These are phyloP conservation scores for Penicillium lividum DNA, from an alignment of 495 filamentous ascomycete genomes.

Conservation along the genomic window DNA sequence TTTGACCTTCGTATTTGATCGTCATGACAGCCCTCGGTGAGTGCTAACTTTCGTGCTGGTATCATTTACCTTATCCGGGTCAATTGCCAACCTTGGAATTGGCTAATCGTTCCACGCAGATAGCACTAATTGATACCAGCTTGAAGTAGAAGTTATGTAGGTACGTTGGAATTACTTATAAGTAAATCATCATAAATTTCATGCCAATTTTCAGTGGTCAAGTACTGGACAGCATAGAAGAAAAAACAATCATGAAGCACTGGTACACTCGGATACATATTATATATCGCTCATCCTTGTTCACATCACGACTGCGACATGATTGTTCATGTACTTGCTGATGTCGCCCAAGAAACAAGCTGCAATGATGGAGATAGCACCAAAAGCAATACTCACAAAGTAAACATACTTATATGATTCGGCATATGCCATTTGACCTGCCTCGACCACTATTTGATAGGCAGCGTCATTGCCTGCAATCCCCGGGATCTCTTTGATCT, in stretches of 20 bases:
- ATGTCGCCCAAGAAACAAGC: conserved; percentile 66
- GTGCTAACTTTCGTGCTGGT: no score
- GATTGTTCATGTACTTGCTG: conserved; percentile 65
- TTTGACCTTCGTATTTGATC: no score
- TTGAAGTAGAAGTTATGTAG: no score
- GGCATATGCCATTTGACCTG: conserved; percentile 63
- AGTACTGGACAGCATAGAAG: neutral
- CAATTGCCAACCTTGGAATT: no score
- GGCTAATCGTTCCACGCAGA: no score
- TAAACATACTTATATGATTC: conserved; percentile 69
- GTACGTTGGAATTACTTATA: no score
- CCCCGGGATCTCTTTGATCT: conserved; percentile 56
- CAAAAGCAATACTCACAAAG: conserved; percentile 68
- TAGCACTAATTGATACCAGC: no score
- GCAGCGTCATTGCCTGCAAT: conserved; percentile 54
- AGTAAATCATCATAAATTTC: neutral
- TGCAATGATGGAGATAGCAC: conserved; percentile 60
- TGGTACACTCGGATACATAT: neutral
- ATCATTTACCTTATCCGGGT: no score
- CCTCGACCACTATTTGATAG: conserved; percentile 59
- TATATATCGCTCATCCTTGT: conserved; percentile 2
- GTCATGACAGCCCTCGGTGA: no score
- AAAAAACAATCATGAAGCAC: neutral
- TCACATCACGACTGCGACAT: conserved; percentile 66
- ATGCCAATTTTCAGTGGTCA: neutral